phyloP scores from a whole-genome alignment of 2,329 filamentous ascomycete genomes.

The Microdochium paspali region DNA sequence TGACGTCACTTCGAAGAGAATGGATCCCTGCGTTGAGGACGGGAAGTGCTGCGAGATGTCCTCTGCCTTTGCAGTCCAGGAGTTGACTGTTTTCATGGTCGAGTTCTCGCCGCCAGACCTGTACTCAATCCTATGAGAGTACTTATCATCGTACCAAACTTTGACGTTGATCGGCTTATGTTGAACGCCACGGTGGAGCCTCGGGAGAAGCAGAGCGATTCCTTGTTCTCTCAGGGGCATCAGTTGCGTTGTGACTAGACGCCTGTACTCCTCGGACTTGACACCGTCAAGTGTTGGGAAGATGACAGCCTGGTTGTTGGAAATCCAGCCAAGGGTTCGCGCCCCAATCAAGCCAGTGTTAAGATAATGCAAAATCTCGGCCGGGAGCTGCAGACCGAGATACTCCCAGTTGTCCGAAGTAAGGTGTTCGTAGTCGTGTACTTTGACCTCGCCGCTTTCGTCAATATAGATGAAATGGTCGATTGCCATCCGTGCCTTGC shows the following conservation, averaged over 20 bases:
- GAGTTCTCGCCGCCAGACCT: constrained; percentile 36
- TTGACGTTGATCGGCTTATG: constrained; percentile 68
- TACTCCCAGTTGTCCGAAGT: constrained; percentile 84
- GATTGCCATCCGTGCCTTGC: constrained; percentile 74
- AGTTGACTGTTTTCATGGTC: constrained; percentile 34
- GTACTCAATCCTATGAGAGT: constrained; percentile 59
- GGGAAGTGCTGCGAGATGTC: constrained; percentile 39
- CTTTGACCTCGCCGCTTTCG: constrained; percentile 65
- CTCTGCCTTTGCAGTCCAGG: constrained; percentile 66
- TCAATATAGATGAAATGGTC: constrained; percentile 81
- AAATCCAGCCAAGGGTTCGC: constrained; percentile 72
- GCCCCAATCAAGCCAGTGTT: constrained; percentile 74
- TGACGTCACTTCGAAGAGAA: constrained; percentile 55
- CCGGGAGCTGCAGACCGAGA: constrained; percentile 78
- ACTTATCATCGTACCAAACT: constrained; percentile 74
- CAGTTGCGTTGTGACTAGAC: constrained; percentile 66
- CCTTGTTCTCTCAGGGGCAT: constrained; percentile 67
- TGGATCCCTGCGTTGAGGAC: constrained; percentile 30
- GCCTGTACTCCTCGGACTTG: constrained; percentile 69
- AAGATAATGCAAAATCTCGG: constrained; percentile 85
- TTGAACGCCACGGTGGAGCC: constrained; percentile 74
- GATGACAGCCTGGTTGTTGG: constrained; percentile 68
- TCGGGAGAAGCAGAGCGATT: constrained; percentile 67
- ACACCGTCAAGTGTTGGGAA: constrained; percentile 80
- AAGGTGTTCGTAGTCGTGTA: constrained; percentile 62